A percentile compares a stretch with the other conserved stretches of the same genome.
These are phyloP conservation scores for Psilocybe sp. DNA, from an alignment of 768 basidiomycete genomes.

Conservation along the genomic window DNA sequence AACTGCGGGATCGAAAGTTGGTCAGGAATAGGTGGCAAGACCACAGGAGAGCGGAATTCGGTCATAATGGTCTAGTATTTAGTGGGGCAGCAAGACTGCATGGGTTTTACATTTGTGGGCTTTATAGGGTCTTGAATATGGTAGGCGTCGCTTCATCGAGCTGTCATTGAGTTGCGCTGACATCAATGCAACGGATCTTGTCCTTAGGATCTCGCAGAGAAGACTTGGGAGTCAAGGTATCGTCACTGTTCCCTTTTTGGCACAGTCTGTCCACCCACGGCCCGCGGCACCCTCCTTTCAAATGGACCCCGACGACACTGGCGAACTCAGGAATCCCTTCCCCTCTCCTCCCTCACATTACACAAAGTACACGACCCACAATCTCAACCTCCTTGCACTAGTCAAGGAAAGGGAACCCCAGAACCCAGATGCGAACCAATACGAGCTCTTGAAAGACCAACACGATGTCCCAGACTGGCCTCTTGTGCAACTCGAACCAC, in stretches of 20 bases:
- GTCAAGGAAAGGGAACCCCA: conserved; percentile 53
- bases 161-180: too few relatives aligned
- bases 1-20: conserved; percentile 67
- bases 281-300: conserved; percentile 9
- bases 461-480: conserved; percentile 76
- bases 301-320: conserved; percentile 73
- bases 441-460: conserved; percentile 67
- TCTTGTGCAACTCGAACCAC: conserved; percentile 74
- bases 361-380: conserved; percentile 69
- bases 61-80: conserved; percentile 23
- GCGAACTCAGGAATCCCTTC: conserved; percentile 82
- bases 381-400: conserved; percentile 64
- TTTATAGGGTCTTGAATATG: too few relatives aligned
- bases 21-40: conserved; percentile 52
- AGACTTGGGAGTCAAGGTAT: too few relatives aligned
- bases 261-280: conserved; percentile 1
- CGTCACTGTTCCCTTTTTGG: too few relatives aligned
- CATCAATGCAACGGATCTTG: too few relatives aligned
- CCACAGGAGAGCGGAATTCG: conserved; percentile 28
- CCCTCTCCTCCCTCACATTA: conserved; percentile 89
- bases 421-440: conserved; percentile 45
- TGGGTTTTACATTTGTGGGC: conserved; percentile 3
- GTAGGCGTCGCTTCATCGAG: too few relatives aligned
- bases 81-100: neutral
- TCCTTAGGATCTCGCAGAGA: too few relatives aligned